Base-by-base conservation (phyloP, 129 eudicot species). In the Flaveria trinervia region DNA sequence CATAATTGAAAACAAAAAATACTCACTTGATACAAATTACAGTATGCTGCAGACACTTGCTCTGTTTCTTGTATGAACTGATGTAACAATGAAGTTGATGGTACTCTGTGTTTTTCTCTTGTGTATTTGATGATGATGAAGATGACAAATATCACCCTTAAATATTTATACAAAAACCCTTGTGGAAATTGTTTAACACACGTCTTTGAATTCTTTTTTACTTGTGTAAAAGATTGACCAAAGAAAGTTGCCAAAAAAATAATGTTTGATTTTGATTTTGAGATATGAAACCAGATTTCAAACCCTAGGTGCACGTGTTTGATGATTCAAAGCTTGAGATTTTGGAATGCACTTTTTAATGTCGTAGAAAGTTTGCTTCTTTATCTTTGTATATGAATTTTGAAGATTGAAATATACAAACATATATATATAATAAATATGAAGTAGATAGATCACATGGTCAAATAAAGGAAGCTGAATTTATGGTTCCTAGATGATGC, bases 391-490 rank as follows among this genome's bases (percentile, higher is more conserved):
- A 60, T 72, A 49, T 72, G 36, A n/a, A 73, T 26, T 20, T 73
- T 66, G 80, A 80, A 66, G 76, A 67, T 74, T 9, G 22, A 20
- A 7, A 39, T 55, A n/a, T 3, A 56, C 5, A 45, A 45, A 45
- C 14, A 45, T 45, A 62, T 62, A 62, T 62, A 62, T 28, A 28
- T 26, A 7, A 36, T 36, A 36, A 5, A 36, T 36, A 36, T 36
- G 18, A 8, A 62, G 68, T 30, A 62, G 45, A 26, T 28, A 64
- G 57, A 70, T 50, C 45, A 55, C 65, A 44, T 71, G 89, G 92
- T 88, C 92, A 88, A 88, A 85, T 82, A 83, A 65, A 80, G 87
- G 76, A 85, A 82, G 88, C 86, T 78, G 52, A 77, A 68, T 50
- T 62, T 75, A 28, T 72, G 80, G 77, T 82, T 82, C 82, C 70